Base-by-base conservation (phyloP, 192 early-diverging fungal species). In the Podila clonocystis region DNA sequence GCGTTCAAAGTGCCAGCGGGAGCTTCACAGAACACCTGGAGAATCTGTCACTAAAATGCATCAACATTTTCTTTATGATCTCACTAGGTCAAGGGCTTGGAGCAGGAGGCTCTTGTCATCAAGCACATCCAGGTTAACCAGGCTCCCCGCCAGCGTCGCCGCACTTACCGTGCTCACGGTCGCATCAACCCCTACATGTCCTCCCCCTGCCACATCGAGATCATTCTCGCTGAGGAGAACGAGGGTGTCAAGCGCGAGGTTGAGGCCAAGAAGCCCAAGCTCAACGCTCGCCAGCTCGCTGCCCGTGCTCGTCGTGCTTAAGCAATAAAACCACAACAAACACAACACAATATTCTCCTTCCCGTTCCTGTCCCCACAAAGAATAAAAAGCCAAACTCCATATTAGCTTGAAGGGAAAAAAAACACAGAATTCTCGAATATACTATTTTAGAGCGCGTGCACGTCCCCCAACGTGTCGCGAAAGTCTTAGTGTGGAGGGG, bases 101-200 rank as follows among this genome's bases (percentile, higher is more conserved):
- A 80, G 36, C 77, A 80, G 77, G 77, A 80, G 24, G 77, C 77
- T 82, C 89, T 97, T 66, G 90, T 94, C 67, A 89, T 99, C 84
- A 92, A 93, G 89, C 94, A 97, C 93, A 94, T 98, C 71, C 92
- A 96, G 89, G 97, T 99, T 87, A 98, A 99, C 91, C 94, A 96
- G 85, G 97, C 97, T 78, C 95, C 95, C 83, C 97, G 97, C 89
- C 95, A 96, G 87, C 95, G 97, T 74, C 94, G 97, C 82, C 89
- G 97, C 82, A 98, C 96, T 33, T 98, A 93, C 95, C 95, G 97
- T 91, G 97, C 97, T 79, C 97, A 99, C 91, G 97, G 97, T 74
- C 79, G 75, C 67, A 85, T 82, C 80, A 89, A 89, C 86, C 88
- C 95, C 71, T 99, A 96, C 95, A 94, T 95, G 95, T 90, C 88